phyloP scores from a whole-genome alignment of 768 basidiomycete species.

The Plicaturopsis crispa region DNA sequence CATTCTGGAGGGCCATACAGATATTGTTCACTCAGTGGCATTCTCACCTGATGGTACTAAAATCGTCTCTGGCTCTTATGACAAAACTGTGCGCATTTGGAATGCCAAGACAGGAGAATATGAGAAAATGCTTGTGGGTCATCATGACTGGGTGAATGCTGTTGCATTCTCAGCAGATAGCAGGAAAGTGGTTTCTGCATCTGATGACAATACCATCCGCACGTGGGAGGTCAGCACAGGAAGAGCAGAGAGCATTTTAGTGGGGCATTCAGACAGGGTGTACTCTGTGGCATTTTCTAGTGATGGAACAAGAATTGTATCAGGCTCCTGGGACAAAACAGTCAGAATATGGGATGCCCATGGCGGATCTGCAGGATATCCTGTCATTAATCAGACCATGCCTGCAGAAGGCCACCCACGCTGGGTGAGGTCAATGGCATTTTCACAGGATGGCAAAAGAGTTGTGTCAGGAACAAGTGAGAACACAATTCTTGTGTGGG shows the following conservation, averaged over 20 bases:
- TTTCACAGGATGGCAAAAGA: slow-evolving; percentile 1
- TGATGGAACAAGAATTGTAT: slow-evolving; percentile 10
- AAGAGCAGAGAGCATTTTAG: not conserved
- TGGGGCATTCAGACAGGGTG: slow-evolving; percentile 1
- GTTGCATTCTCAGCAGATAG: not conserved
- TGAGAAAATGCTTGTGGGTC: not conserved
- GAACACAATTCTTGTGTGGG: slow-evolving; percentile 3
- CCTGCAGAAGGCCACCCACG: not conserved
- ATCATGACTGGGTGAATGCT: not conserved
- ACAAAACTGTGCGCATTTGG: slow-evolving; percentile 11
- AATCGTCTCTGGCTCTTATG: slow-evolving; percentile 31
- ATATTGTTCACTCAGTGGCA: slow-evolving; percentile 21
- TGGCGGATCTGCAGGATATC: too few relatives aligned
- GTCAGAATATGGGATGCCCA: slow-evolving; percentile 7
- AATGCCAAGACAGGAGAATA: not conserved
- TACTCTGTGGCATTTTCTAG: slow-evolving; percentile 9
- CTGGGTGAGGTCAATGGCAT: not conserved
- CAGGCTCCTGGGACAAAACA: slow-evolving; percentile 12
- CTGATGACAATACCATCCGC: not conserved
- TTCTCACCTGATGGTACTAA: slow-evolving; percentile 32
- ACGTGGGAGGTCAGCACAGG: not conserved
- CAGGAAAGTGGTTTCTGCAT: not conserved
- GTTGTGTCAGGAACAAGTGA: slow-evolving; percentile 3
- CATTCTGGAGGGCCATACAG: not conserved
- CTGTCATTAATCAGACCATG: too few relatives aligned